phyloP scores from a whole-genome alignment of 345 rosid genomes.

The Pistacia vera region DNA sequence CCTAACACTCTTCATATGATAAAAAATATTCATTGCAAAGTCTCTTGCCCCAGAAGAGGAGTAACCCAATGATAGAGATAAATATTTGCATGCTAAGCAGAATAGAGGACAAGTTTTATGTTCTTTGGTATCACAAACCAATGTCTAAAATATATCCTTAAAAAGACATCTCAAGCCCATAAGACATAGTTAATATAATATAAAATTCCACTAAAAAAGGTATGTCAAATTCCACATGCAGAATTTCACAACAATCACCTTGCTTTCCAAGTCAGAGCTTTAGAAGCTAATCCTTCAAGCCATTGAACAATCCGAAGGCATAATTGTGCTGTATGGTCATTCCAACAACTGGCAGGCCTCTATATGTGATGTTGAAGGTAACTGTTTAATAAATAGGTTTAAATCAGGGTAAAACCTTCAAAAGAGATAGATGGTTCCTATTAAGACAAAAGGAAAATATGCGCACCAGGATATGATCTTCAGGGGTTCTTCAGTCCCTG shows the following conservation, averaged over 20 bases:
- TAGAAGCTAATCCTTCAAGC: slow-evolving; percentile 96
- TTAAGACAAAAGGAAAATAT: slow-evolving; percentile 17
- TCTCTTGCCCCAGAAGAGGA: neutral
- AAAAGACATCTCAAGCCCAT: neutral
- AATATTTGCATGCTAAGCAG: slow-evolving; percentile 6
- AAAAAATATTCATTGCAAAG: slow-evolving; percentile 9
- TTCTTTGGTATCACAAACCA: neutral
- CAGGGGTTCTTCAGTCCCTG: slow-evolving; percentile 84
- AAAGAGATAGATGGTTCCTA: neutral
- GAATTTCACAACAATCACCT: slow-evolving; percentile 50
- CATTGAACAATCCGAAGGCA: slow-evolving; percentile 95
- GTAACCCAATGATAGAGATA: neutral
- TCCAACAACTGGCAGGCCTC: slow-evolving; percentile 92
- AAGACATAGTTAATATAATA: neutral
- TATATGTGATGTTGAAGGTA: slow-evolving; percentile 89
- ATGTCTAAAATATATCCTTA: neutral
- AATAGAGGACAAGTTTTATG: neutral
- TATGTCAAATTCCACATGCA: slow-evolving; percentile 13
- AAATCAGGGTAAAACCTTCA: slow-evolving; percentile 18
- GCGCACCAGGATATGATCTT: slow-evolving; percentile 65
- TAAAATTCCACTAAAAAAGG: neutral
- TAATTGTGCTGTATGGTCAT: slow-evolving; percentile 86
- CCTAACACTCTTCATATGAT: slow-evolving; percentile 1
- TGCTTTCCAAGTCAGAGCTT: slow-evolving; percentile 89
- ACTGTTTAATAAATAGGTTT: slow-evolving; percentile 41